phyloP scores from a whole-genome alignment of 805 yeast species.

The Yueomyces sinensis region DNA sequence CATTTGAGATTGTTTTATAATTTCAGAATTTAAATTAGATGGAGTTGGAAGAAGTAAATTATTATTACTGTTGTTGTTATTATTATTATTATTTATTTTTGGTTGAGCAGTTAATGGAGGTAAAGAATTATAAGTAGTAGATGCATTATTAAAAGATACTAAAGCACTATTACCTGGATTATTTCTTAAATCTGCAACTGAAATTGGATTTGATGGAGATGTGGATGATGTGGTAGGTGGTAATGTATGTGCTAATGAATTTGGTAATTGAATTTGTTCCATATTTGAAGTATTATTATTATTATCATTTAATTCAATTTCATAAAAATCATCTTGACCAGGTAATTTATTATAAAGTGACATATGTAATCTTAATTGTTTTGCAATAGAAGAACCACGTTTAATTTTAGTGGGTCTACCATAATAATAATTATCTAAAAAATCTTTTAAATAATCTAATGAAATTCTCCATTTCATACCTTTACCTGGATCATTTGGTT shows the following conservation, averaged over 20 bases:
- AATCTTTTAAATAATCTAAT: conserved; percentile 72
- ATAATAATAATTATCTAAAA: conserved; percentile 61
- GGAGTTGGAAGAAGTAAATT: neutral
- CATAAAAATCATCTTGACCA: conserved; percentile 4
- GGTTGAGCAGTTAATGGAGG: conserved; percentile 1
- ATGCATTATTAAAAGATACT: conserved; percentile 1
- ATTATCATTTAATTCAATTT: neutral
- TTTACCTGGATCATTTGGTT: conserved; percentile 94
- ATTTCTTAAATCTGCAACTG: conserved; percentile 1
- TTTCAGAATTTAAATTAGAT: neutral
- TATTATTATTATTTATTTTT: conserved; percentile 17
- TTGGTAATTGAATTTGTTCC: neutral
- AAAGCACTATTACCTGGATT: conserved; percentile 15
- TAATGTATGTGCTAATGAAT: no score
- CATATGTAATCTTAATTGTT: conserved; percentile 67
- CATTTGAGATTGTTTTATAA: no score
- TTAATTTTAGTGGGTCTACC: conserved; percentile 65
- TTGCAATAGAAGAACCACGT: conserved; percentile 69
- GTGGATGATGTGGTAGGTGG: conserved; percentile 1
- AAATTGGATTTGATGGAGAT: conserved; percentile 3
- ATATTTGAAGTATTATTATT: neutral
- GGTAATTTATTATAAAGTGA: conserved; percentile 32
- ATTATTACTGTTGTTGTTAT: conserved; percentile 3
- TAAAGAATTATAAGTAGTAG: conserved; percentile 3
- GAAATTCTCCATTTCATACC: conserved; percentile 99